Conservation (phyloP, 768 basidiomycete genomes). For the Kwoniella pini region DNA sequence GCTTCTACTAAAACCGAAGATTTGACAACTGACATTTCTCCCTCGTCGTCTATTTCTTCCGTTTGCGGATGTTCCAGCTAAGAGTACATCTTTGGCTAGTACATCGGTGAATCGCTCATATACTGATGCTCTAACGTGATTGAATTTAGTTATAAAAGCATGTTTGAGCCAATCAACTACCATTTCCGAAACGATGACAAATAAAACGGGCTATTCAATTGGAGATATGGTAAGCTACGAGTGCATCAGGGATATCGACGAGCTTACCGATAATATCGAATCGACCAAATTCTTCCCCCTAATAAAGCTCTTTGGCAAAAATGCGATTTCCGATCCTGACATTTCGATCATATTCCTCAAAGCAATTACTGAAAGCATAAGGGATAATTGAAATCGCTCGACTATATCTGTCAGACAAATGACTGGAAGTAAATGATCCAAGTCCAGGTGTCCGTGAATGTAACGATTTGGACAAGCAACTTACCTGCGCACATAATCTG, state of each 20-base stretch:
- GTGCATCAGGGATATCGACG: neutral
- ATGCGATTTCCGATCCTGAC: constrained; percentile 80
- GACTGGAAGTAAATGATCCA: neutral
- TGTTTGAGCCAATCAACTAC: constrained; percentile 98
- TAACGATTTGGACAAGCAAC: constrained; percentile 24
- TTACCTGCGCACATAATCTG: constrained; percentile 96
- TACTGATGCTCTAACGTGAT: constrained; percentile 91
- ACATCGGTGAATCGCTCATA: constrained; percentile 96
- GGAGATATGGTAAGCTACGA: neutral
- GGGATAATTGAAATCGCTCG: constrained; percentile 84
- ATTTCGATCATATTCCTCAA: constrained; percentile 94
- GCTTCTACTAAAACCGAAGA: neutral
- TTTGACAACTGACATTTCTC: constrained; percentile 61
- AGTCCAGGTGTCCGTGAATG: too few relatives aligned
- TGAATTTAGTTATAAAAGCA: constrained; percentile 99
- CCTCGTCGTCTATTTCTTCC: constrained; percentile 22
- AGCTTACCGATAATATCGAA: constrained; percentile 80
- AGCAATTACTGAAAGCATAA: constrained; percentile 90
- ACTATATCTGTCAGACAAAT: constrained; percentile 72
- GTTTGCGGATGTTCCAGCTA: constrained; percentile 47
- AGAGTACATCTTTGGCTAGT: constrained; percentile 86
- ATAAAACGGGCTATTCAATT: constrained; percentile 73
- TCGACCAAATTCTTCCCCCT: constrained; percentile 52
- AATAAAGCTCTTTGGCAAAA: constrained; percentile 61
- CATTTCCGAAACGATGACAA: constrained; percentile 88